phyloP scores from a whole-genome alignment of 2,329 filamentous ascomycete species.

The Monosporascus ibericus region DNA sequence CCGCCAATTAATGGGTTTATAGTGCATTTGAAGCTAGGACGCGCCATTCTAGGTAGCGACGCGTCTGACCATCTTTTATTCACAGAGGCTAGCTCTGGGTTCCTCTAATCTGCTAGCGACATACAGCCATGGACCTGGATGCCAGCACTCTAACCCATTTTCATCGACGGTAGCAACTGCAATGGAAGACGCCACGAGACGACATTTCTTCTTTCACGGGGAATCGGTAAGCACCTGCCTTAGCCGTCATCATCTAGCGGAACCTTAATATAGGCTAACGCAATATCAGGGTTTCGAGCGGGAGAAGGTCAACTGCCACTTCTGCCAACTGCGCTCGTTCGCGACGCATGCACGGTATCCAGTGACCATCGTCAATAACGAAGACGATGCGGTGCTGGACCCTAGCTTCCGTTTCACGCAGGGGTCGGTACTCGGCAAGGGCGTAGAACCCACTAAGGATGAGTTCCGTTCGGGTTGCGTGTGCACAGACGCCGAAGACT shows the following conservation, averaged over 20 bases:
- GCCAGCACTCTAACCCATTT: not conserved
- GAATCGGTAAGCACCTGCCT: constrained; percentile 23
- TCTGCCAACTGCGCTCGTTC: constrained; percentile 55
- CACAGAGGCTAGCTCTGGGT: no score
- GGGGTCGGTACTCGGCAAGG: constrained; percentile 50
- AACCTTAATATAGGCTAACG: not conserved
- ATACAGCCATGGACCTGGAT: not conserved
- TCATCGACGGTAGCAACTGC: not conserved
- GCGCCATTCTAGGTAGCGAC: no score
- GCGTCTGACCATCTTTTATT: no score
- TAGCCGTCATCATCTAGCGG: not conserved
- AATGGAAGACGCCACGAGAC: constrained; percentile 41
- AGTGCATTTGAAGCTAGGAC: no score
- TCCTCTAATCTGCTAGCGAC: not conserved
- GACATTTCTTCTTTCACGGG: constrained; percentile 47
- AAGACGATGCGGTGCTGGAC: constrained; percentile 51
- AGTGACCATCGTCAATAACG: constrained; percentile 59
- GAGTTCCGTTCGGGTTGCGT: constrained; percentile 65
- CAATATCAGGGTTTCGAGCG: constrained; percentile 26
- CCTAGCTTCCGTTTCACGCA: constrained; percentile 64
- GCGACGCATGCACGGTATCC: constrained; percentile 41
- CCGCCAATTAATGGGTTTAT: no score
- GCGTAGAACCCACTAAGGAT: constrained; percentile 52
- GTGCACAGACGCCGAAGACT: constrained; percentile 56
- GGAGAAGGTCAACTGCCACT: constrained; percentile 47